These are phyloP conservation scores for Rasamsonia emersonii DNA, from an alignment of 2,329 filamentous ascomycete genomes.

Conservation along the genomic window DNA sequence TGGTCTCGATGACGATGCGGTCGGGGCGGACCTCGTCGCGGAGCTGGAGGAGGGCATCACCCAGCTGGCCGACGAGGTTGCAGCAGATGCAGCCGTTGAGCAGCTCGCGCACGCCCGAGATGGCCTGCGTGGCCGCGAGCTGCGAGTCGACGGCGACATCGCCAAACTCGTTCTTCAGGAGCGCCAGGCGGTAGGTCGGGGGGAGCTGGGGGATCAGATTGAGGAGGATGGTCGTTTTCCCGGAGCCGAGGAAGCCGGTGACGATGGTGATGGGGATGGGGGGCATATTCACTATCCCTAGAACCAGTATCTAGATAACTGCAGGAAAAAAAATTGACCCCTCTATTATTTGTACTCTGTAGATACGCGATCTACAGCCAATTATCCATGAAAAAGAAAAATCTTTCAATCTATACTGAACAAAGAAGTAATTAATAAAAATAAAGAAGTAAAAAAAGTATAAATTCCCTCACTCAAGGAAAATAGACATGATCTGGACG, in stretches of 20 bases:
- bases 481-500: too few relatives aligned
- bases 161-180: conserved; percentile 97
- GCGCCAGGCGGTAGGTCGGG: conserved; percentile 78
- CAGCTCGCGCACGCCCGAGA: conserved; percentile 84
- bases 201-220: conserved; percentile 88
- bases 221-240: conserved; percentile 92
- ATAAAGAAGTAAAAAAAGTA: too few relatives aligned
- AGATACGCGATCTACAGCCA: too few relatives aligned
- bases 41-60: conserved; percentile 69
- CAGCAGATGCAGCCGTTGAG: conserved; percentile 98
- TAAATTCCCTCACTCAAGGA: too few relatives aligned
- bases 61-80: conserved; percentile 88
- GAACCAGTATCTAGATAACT: too few relatives aligned
- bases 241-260: conserved; percentile 91
- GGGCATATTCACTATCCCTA: too few relatives aligned
- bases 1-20: conserved; percentile 89
- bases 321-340: too few relatives aligned
- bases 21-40: conserved; percentile 56
- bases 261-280: conserved; percentile 88
- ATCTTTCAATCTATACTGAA: too few relatives aligned
- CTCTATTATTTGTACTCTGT: too few relatives aligned
- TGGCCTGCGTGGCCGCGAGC: conserved; percentile 70
- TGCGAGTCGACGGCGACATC: conserved; percentile 90
- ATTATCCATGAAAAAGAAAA: too few relatives aligned
- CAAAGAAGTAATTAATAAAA: too few relatives aligned